A percentile compares a stretch with the other conserved stretches of the same genome.
These are phyloP conservation scores for Ophiocytium majus DNA, from an alignment of 352 stramenopile species.

Conservation along the genomic window DNA sequence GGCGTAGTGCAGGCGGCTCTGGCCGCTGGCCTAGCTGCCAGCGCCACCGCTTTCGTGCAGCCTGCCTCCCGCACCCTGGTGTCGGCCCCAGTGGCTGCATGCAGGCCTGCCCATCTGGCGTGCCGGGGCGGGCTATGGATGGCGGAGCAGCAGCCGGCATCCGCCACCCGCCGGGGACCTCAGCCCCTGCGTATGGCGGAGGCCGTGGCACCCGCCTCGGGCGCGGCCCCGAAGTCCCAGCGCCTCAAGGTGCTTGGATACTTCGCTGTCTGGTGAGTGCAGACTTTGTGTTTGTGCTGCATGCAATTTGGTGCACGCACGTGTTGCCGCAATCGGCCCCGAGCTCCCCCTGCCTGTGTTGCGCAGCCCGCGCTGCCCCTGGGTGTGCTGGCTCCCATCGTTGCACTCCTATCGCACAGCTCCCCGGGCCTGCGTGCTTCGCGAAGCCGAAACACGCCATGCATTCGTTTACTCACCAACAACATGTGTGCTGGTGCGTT, in stretches of 20 bases:
- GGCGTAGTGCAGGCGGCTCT: neutral
- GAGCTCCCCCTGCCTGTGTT: too few relatives aligned
- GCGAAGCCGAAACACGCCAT: neutral
- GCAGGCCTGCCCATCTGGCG: neutral
- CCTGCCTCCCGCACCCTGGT: neutral
- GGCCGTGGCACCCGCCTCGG: too few relatives aligned
- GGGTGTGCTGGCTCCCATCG: neutral
- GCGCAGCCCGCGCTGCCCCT: neutral
- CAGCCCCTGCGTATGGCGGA: neutral
- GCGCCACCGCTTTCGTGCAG: neutral
- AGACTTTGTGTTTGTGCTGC: neutral
- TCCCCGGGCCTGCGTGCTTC: too few relatives aligned
- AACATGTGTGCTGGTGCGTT: neutral
- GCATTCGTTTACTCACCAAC: neutral
- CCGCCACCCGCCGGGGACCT: too few relatives aligned
- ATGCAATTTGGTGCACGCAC: neutral
- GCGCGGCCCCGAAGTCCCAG: neutral
- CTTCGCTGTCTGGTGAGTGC: neutral
- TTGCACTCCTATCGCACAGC: too few relatives aligned
- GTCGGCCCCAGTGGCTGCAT: neutral
- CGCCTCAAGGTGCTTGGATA: neutral
- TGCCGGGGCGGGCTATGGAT: neutral
- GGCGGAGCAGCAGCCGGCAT: neutral
- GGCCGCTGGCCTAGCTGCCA: neutral
- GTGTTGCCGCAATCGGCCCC: too few relatives aligned